Evolutionary conservation across 2,329 filamentous ascomycete species (phyloP).

Genomic region (Parasarocladium wereldwijsianum): DNA sequence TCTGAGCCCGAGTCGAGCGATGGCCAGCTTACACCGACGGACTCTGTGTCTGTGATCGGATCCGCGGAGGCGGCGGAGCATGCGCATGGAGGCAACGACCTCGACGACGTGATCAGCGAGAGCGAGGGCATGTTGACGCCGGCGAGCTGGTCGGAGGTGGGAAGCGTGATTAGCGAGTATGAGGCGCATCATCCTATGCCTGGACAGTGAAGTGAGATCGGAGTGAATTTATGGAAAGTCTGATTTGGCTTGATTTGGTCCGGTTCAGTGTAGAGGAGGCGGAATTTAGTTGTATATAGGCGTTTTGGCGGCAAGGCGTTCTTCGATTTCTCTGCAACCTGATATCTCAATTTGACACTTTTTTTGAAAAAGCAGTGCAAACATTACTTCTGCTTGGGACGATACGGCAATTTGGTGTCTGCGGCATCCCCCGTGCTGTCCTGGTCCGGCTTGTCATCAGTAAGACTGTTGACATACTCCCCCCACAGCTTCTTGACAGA

Average conservation of each 20-base stretch:
- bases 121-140: slow-evolving; percentile 45
- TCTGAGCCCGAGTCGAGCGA: slow-evolving; percentile 24
- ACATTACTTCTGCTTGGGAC: neutral
- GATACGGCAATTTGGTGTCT: neutral
- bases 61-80: slow-evolving; percentile 33
- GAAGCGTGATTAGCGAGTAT: slow-evolving; percentile 44
- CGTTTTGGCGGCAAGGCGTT: neutral
- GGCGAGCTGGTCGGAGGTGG: slow-evolving; percentile 50
- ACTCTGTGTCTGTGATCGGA: slow-evolving; percentile 39
- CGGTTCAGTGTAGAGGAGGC: too few species aligned
- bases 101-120: slow-evolving; percentile 40
- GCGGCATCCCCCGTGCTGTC: neutral
- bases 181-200: too few species aligned
- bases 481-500: slow-evolving; percentile 58
- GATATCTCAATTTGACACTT: too few species aligned
- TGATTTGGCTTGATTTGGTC: too few species aligned
- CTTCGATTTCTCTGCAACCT: neutral
- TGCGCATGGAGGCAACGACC: slow-evolving; percentile 20
- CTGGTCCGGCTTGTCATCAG: slow-evolving; percentile 1
- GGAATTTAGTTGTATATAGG: too few species aligned
- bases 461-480: slow-evolving; percentile 42
- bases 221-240: too few species aligned
- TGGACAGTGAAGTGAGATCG: slow-evolving; percentile 1
- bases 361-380: neutral
- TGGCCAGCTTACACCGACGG: slow-evolving; percentile 43